These are phyloP conservation scores for Fusarium sp. DNA, from an alignment of 2,329 filamentous ascomycete species.

Conservation along the genomic window DNA sequence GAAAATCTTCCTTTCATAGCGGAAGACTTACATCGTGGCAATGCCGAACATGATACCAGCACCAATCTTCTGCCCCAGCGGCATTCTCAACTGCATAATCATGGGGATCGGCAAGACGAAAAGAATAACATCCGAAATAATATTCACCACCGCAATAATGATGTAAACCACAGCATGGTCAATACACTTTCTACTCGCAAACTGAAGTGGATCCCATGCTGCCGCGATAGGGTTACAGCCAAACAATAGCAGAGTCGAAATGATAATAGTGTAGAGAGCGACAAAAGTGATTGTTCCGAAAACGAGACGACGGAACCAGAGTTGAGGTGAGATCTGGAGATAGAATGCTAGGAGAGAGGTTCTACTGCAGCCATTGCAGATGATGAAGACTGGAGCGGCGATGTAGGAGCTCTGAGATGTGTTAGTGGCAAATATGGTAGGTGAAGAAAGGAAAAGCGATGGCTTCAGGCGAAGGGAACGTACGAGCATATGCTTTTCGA, in stretches of 20 bases:
- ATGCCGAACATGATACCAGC: slow-evolving; percentile 57
- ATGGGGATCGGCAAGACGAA: slow-evolving; percentile 59
- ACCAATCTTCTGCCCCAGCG: slow-evolving; percentile 58
- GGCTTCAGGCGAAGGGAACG: accelerated
- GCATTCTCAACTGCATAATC: slow-evolving; percentile 57
- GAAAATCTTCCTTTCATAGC: accelerated
- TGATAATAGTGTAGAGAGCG: slow-evolving; percentile 43
- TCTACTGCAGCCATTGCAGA: slow-evolving; percentile 51
- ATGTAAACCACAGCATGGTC: slow-evolving; percentile 59
- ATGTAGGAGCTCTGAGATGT: slow-evolving; percentile 40
- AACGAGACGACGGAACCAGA: slow-evolving; percentile 45
- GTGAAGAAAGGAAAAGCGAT: too few species aligned
- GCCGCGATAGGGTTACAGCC: slow-evolving; percentile 31
- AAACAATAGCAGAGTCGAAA: slow-evolving; percentile 36
- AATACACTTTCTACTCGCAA: slow-evolving; percentile 53
- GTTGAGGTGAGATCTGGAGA: slow-evolving; percentile 49
- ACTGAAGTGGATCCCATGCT: slow-evolving; percentile 36
- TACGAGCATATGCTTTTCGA: slow-evolving; percentile 39
- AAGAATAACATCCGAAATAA: slow-evolving; percentile 59
- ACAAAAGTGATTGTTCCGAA: slow-evolving; percentile 46
- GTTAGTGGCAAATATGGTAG: not conserved
- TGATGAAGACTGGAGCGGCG: slow-evolving; percentile 47
- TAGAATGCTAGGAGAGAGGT: slow-evolving; percentile 52
- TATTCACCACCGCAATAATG: slow-evolving; percentile 59
- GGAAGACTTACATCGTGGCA: slow-evolving; percentile 46